phyloP scores from a whole-genome alignment of 306 rosid species.

The Glycyrrhiza uralensis region DNA sequence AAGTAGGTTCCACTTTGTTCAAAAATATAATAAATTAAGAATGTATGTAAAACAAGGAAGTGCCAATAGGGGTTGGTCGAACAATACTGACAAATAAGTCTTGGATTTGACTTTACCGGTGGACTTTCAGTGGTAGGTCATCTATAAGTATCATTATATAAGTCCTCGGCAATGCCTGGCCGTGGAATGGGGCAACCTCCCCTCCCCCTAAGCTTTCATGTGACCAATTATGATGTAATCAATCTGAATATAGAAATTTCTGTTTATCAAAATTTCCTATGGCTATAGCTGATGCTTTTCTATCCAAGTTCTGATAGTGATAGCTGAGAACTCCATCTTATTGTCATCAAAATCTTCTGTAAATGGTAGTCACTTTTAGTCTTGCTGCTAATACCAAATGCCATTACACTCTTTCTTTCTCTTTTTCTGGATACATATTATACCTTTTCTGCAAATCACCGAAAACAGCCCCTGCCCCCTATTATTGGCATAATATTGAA shows the following conservation, averaged over 20 bases:
- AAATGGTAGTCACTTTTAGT: background rate
- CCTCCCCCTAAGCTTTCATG: background rate
- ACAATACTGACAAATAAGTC: background rate
- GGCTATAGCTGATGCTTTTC: background rate
- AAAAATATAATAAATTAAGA: background rate
- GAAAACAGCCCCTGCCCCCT: background rate
- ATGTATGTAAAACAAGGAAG: background rate
- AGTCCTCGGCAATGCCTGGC: background rate
- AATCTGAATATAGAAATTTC: background rate
- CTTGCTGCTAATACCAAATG: background rate
- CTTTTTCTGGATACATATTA: no score
- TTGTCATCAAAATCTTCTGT: background rate
- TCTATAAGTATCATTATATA: background rate
- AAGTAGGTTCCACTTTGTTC: background rate
- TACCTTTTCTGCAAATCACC: background rate
- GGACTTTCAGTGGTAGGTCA: background rate
- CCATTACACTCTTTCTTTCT: background rate
- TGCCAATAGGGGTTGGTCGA: background rate
- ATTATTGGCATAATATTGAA: background rate
- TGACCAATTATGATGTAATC: background rate
- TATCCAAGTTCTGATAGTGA: background rate
- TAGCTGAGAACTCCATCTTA: background rate
- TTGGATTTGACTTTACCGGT: background rate
- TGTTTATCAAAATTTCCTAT: background rate
- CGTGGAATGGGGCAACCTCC: background rate